Conservation (phyloP, 805 yeast species). For the Cyberlindnera veronae region DNA sequence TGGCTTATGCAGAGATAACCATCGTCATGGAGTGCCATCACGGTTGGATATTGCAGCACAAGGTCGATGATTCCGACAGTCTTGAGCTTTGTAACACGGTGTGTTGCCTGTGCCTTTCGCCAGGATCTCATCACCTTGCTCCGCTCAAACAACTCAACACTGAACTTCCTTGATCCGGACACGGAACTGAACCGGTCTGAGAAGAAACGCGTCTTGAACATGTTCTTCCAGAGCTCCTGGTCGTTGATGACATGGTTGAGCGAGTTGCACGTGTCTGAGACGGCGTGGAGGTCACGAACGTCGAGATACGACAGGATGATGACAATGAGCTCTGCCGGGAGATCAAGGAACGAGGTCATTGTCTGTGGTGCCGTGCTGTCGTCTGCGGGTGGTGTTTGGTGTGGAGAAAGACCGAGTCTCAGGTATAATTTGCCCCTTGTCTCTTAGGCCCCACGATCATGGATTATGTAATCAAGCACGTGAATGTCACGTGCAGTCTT, state of each 20-base stretch:
- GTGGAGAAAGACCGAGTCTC: too few relatives aligned
- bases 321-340: slow-evolving; percentile 37
- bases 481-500: too few relatives aligned
- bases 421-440: too few relatives aligned
- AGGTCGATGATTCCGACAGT: slow-evolving; percentile 9
- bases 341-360: slow-evolving; percentile 16
- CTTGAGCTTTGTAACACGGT: not conserved
- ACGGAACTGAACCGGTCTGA: slow-evolving; percentile 35
- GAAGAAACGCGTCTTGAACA: slow-evolving; percentile 30
- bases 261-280: slow-evolving; percentile 30
- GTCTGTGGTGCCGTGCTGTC: too few relatives aligned
- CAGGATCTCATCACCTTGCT: slow-evolving; percentile 22
- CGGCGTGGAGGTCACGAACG: slow-evolving; percentile 32
- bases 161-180: slow-evolving; percentile 32
- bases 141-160: slow-evolving; percentile 33
- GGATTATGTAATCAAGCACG: too few relatives aligned
- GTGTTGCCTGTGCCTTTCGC: slow-evolving; percentile 11
- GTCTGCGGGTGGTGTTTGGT: too few relatives aligned
- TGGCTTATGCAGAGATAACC: slow-evolving; percentile 17
- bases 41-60: slow-evolving; percentile 19
- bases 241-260: slow-evolving; percentile 33
- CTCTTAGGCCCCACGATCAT: too few relatives aligned
- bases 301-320: slow-evolving; percentile 35
- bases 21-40: slow-evolving; percentile 16
- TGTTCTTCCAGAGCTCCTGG: slow-evolving; percentile 41